These are phyloP conservation scores for Simplicillium aogashimaense DNA, from an alignment of 2,329 filamentous ascomycete species.

Conservation along the genomic window DNA sequence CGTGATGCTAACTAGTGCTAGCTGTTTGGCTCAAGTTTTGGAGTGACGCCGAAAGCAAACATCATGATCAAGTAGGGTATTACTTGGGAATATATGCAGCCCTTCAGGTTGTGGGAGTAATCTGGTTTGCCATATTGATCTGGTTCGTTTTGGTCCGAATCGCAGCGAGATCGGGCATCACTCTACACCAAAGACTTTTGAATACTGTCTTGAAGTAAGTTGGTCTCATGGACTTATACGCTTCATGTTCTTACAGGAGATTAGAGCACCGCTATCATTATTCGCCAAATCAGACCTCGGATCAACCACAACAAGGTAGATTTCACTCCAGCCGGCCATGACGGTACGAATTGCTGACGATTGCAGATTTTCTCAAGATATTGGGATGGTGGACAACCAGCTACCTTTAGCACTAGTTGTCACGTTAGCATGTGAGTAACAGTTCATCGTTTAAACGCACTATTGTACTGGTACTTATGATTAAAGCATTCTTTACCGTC, in stretches of 20 bases:
- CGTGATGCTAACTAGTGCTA: constrained; percentile 1
- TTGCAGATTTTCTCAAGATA: constrained; percentile 31
- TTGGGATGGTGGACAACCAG: constrained; percentile 31
- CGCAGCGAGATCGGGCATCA: constrained; percentile 15
- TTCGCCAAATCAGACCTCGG: constrained; percentile 30
- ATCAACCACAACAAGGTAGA: constrained; percentile 27
- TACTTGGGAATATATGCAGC: constrained; percentile 16
- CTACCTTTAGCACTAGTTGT: constrained; percentile 24
- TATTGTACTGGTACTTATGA: constrained; percentile 12
- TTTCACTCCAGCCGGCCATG: neutral
- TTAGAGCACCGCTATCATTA: constrained; percentile 28
- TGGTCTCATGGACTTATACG: constrained; percentile 6
- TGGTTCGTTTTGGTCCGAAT: constrained; percentile 18
- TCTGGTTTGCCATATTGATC: constrained; percentile 13
- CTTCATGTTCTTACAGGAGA: neutral
- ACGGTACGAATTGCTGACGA: constrained; percentile 1
- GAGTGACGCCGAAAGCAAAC: constrained; percentile 12
- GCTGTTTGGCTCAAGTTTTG: constrained; percentile 22
- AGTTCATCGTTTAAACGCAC: neutral
- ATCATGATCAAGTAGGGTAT: constrained; percentile 6
- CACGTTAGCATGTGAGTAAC: constrained; percentile 22
- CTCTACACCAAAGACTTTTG: constrained; percentile 14
- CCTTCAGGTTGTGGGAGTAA: constrained; percentile 11
- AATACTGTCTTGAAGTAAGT: constrained; percentile 11
- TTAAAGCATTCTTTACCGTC: constrained; percentile 20